phyloP scores from a whole-genome alignment of 306 rosid genomes.

The Calophaca sinica region DNA sequence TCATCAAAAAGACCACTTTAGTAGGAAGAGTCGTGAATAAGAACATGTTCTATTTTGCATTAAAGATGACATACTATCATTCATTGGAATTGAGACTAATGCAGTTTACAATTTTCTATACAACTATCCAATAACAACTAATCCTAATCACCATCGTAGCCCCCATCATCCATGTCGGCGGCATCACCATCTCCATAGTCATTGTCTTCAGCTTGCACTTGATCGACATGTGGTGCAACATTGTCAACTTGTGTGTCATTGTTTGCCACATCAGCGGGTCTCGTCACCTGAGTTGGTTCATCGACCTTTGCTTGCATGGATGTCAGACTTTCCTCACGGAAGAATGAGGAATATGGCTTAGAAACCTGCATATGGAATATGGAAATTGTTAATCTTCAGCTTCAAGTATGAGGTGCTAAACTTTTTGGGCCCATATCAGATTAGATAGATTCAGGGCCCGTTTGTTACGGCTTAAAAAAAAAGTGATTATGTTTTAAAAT shows the following conservation, averaged over 20 bases:
- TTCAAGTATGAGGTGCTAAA: not conserved
- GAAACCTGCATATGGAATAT: constrained; percentile 62
- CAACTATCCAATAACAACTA: no score
- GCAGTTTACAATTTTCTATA: not conserved
- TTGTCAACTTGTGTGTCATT: constrained; percentile 2
- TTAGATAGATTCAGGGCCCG: not conserved
- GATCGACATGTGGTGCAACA: constrained; percentile 32
- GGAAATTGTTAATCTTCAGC: not conserved
- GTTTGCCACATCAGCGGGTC: not conserved
- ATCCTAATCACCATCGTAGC: constrained; percentile 44
- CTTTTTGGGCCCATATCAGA: constrained; percentile 6
- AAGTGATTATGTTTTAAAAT: no score
- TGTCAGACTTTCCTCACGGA: constrained; percentile 66
- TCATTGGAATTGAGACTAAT: no score
- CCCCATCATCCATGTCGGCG: constrained; percentile 44
- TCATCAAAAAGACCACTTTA: no score
- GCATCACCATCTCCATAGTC: constrained; percentile 39
- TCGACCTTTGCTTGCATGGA: constrained; percentile 51
- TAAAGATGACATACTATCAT: no score
- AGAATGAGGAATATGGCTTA: constrained; percentile 73
- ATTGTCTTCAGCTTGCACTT: constrained; percentile 44
- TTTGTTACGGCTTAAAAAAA: no score
- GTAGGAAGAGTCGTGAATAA: no score
- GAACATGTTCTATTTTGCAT: no score
- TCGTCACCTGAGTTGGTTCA: constrained; percentile 30